These are phyloP conservation scores for Ustilago trichophora DNA, from an alignment of 1,284 basidiomycete genomes.

Conservation along the genomic window DNA sequence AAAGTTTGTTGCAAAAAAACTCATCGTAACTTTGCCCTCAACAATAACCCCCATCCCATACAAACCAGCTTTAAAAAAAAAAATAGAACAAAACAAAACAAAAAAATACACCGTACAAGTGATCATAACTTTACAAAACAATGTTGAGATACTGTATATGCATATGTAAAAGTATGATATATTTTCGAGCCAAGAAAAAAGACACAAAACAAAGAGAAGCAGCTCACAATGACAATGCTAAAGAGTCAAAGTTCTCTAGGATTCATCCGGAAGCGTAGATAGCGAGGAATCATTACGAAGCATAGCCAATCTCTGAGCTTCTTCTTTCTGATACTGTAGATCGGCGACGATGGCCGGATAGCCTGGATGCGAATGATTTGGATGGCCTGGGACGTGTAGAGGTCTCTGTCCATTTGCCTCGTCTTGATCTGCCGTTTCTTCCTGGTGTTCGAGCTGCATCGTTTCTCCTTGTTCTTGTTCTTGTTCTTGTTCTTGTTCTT, in stretches of 20 bases:
- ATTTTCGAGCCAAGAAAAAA: too few species aligned
- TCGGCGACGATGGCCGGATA: slow-evolving; percentile 54
- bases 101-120: too few species aligned
- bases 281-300: slow-evolving; percentile 40
- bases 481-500: not conserved
- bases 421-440: not conserved
- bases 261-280: slow-evolving; percentile 29
- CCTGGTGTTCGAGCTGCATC: not conserved
- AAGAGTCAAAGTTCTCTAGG: not conserved
- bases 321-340: slow-evolving; percentile 52
- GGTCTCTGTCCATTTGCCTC: not conserved
- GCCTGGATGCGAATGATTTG: slow-evolving; percentile 50
- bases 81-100: too few species aligned
- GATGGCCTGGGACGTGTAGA: slow-evolving; percentile 32
- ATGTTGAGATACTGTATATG: too few species aligned
- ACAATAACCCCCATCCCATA: too few species aligned
- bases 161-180: too few species aligned
- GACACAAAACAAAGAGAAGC: too few species aligned
- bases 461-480: not conserved
- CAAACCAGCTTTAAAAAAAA: too few species aligned
- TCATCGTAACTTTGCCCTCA: too few species aligned
- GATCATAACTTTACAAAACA: not conserved
- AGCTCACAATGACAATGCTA: not conserved
- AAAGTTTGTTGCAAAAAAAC: too few species aligned
- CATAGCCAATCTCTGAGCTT: slow-evolving; percentile 50